Base-by-base conservation (phyloP, 371 early-diverging fungal genomes). In the Saksenaea vasiformis region DNA sequence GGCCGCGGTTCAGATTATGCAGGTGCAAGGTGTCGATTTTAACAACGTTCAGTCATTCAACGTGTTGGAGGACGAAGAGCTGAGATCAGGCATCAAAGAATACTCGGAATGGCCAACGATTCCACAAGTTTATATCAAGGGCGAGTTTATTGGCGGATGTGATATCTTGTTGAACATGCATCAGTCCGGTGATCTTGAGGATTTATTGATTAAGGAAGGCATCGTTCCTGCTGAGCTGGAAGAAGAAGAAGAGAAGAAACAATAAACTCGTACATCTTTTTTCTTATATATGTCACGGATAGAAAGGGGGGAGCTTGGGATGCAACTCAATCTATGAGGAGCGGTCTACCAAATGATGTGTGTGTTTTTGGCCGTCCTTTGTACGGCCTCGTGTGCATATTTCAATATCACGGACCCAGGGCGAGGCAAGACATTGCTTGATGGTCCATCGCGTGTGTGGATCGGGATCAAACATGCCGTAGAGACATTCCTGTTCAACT, bases 41-140 rank as follows among this genome's bases (percentile, higher is more conserved):
- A 41, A 66, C 17, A 67, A 67, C 17, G 85, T 94, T 66, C 85
- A 87, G 62, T 80, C 91, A 31, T 89, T 93, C 71, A 93, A 98
- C 73, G 92, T 96, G 19, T 78, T 97, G 61, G 92, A 91, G 56
- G 96, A 98, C 73, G 86, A 87, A 31, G 95, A 96, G 44, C 78
- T 98, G 60, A 87, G 98, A 70, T 79, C 85, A 35, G 95, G 96
- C 56, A 91, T 97, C 80, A 98, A 97, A 78, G 96, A 95, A 78
- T 98, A 87, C 83, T 87, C 91, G 68, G 91, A 89, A 54, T 98
- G 99, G 99, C 98, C 97, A 10, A 99, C 99, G 15, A 95, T 97
- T 77, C 99, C 99, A 36, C 99, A 99, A 82, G 90, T 99, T 8
- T 99, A 93, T 70, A 85, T 98, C 72, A 92, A 95, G 76, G 96